Evolutionary conservation across 805 yeast species (phyloP), one percentile per base, ranked within the genome.

Genomic region (Saccharomycopsis fermentans): DNA sequence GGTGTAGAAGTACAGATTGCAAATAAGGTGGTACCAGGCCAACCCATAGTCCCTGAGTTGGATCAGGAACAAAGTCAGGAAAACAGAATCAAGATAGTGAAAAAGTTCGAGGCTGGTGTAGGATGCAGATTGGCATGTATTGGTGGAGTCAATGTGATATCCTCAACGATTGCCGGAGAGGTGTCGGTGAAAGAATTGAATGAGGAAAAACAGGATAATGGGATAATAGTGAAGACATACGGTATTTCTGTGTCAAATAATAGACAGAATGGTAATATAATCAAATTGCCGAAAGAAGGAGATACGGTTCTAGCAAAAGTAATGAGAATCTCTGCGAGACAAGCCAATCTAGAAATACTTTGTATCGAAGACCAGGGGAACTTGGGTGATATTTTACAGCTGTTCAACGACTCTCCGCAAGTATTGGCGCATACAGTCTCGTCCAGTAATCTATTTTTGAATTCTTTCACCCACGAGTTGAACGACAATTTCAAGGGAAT

Each of bases 401-500:
- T 24, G 43, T 34, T 32, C 50, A 43, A 43, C 29, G 50, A 43
- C 26, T 43, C 50, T 17, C 32, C 55, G 12, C 55, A 32, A 34
- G 43, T 24, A 6, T 47, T 54, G 57, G 57, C 34, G 35, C 56
- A 37, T 34, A 43, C 34, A 35, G 48, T 35, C 17, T 34, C 39
- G 32, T 14, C 29, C 50, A 24, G 17, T 26, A 40, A 19, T 40
- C 21, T 40, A 51, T 73, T 77, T 2, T 69, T 71, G 16, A 73
- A 77, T 19, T 74, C 75, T 54, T 74, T 74, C n/a, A 77, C 87
- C 1, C 74, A 80, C 27, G 96, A 89, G 65, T 71, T 87, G 36
- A 97, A 96, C 2, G 97, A 91, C 67, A 87, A 87, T 24, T 91
- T 87, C 73, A 89, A 86, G 65, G 98, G 95, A 0, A 77, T 90